Base-by-base conservation (phyloP, 1,284 basidiomycete genomes). In the Garcileccinum viscosum region DNA sequence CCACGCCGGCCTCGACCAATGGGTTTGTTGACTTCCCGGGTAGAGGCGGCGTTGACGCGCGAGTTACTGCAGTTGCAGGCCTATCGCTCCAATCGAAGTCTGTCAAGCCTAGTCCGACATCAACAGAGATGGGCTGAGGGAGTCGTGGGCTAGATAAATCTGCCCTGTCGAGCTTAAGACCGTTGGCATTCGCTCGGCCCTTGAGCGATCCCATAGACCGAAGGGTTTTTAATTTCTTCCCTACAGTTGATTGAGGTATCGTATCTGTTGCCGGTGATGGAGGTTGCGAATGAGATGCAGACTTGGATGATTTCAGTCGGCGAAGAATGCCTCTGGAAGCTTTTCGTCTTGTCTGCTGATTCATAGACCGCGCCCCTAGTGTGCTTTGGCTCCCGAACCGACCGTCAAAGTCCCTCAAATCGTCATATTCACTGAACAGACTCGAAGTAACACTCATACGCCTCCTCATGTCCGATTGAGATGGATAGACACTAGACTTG, bases 391-490 rank as follows among this genome's bases (percentile, higher is more conserved):
- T 95, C 73, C 92, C 92, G 72, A 95, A 95, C 19, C 90, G 86
- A 58, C 94, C 93, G 40, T 94, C 91, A 68, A 95, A 95, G 78
- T 95, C 93, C 38, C 88, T 84, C 38, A 95, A 80, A 79, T 95
- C 94, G 71, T 95, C 94, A 71, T 95, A 95, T 73, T 95, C 93
- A 76, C 93, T 94, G 78, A 93, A 93, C 27, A 83, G 83, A 72
- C 88, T 87, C 2, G 91, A 90, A 38, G 84, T 86, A 33, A 88
- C 80, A 68, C 90, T 92, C 65, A 89, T 90, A 53, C 90, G 84
- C 44, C 86, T 83, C 71, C 81, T 80, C 40, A 77, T 76, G 70
- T 87, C 85, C 32, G 78, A 65, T 64, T 76, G 73, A 6, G 82
- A 80, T 38, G 83, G 77, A 67, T 83, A 81, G 27, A 82, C 78